These are phyloP conservation scores for Stentor roeselii DNA, from an alignment of 73 alveolate genomes.

Conservation along the genomic window DNA sequence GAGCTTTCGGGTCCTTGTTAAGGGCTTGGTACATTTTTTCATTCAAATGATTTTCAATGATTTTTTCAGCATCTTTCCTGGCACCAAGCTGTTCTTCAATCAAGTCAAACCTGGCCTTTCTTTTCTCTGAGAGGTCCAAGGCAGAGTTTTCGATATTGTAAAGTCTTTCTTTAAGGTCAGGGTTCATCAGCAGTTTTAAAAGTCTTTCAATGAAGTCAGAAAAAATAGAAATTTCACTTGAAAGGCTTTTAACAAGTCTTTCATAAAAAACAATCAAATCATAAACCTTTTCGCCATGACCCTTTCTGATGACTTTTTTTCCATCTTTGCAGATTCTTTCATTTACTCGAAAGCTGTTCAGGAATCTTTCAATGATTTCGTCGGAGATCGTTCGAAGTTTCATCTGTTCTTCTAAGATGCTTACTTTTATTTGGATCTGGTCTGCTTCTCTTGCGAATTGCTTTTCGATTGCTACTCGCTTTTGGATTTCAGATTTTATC, in stretches of 20 bases:
- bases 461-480: not conserved
- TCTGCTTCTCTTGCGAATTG: not conserved
- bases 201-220: not conserved
- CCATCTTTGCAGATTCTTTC: not conserved
- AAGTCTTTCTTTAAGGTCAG: not conserved
- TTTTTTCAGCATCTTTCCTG: not conserved
- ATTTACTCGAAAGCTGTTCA: not conserved
- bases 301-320: not conserved
- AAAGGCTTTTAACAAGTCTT: not conserved
- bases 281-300: not conserved
- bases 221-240: not conserved
- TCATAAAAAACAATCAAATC: not conserved
- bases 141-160: not conserved
- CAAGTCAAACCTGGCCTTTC: not conserved
- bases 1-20: not conserved
- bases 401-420: not conserved
- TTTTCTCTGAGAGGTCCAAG: not conserved
- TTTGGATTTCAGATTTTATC: not conserved
- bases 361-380: not conserved
- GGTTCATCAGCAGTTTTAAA: not conserved
- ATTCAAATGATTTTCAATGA: too few species aligned
- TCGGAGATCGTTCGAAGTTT: not conserved
- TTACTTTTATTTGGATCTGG: not conserved
- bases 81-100: not conserved
- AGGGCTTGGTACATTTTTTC: too few species aligned